Evolutionary conservation across 2,329 filamentous ascomycete genomes (phyloP), one percentile per base, ranked within the genome.

Genomic region (Penicillium thymicola): DNA sequence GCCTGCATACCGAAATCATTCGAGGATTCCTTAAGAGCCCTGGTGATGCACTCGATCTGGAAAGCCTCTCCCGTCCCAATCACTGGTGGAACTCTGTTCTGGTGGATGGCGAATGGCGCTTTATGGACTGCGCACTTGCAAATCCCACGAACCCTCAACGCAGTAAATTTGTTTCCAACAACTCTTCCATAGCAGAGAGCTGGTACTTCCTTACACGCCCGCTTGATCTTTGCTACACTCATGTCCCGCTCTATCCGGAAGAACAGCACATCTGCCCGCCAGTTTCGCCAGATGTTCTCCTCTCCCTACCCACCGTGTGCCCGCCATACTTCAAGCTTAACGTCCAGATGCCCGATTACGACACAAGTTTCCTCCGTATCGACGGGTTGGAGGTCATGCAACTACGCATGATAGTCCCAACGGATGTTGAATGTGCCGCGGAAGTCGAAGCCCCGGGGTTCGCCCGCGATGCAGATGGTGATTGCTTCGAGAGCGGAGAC

Each of bases 81-180:
- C 94, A 99, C 75, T 97, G 89, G 86, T 99, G 94, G 94, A 99
- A 99, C 66, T 87, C 91, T 0, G 90, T 97, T 18, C 78, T 97
- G 36, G 87, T 97, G 9, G 94, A 99, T 72, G 88, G 89, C 23
- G 92, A 97, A 75, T 99, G 94, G 94, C 89, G 94, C 49, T 89
- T 97, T 63, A 90, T 99, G 78, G 94, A 99, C 73, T 94, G 91
- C 72, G 95, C 91, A 36, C 80, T 99, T 46, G 92, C 94, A 4
- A 92, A 89, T 61, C 92, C 93, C 13, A 96, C 93, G 0, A 91
- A 97, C 67, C 93, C 94, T 10, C 86, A 85, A 55, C 85, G 95
- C 46, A 81, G 79, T 16, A 79, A 86, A 32, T 97, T 95, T 75
- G 95, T 92, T 14, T 89, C 84, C 64, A 82, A 83, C 27, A 84